phyloP scores from a whole-genome alignment of 1,284 basidiomycete genomes.

The Ceratobasidium sp. region DNA sequence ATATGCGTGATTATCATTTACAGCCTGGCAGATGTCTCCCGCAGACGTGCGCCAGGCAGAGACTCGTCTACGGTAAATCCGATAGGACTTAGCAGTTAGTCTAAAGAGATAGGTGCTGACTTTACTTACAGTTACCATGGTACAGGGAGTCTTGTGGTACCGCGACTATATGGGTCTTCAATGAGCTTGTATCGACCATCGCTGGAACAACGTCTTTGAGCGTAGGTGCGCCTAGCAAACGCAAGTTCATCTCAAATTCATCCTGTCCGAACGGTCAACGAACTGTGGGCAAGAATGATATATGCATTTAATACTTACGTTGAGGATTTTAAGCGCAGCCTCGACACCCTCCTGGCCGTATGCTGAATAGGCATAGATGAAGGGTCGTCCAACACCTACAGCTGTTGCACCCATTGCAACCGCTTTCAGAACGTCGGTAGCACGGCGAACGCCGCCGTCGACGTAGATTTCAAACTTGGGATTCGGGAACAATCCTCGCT shows the following conservation, averaged over 20 bases:
- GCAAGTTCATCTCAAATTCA: constrained; percentile 94
- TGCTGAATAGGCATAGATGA: constrained; percentile 87
- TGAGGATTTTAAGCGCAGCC: constrained; percentile 76
- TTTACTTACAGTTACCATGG: constrained; percentile 74
- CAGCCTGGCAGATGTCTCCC: constrained; percentile 11
- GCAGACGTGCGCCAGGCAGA: constrained; percentile 17
- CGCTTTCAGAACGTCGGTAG: constrained; percentile 92
- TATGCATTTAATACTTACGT: constrained; percentile 55
- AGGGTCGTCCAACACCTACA: constrained; percentile 83
- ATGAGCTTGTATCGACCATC: constrained; percentile 85
- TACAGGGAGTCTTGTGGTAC: constrained; percentile 77
- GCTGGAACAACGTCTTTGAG: constrained; percentile 78
- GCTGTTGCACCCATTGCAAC: constrained; percentile 88
- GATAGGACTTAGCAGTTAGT: not conserved
- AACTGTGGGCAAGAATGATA: constrained; percentile 35
- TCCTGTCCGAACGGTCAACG: constrained; percentile 59
- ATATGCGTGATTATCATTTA: not conserved
- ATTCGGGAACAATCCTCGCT: constrained; percentile 61
- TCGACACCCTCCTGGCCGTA: constrained; percentile 86
- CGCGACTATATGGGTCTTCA: constrained; percentile 65
- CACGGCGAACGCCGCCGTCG: constrained; percentile 90
- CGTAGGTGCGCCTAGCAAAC: constrained; percentile 81
- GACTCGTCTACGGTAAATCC: constrained; percentile 27
- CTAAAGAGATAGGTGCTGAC: not conserved
- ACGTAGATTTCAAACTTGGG: constrained; percentile 85